A percentile compares a stretch with the other conserved stretches of the same genome.
These are phyloP conservation scores for Colletotrichum sp. DNA, from an alignment of 2,329 filamentous ascomycete genomes.

Conservation along the genomic window DNA sequence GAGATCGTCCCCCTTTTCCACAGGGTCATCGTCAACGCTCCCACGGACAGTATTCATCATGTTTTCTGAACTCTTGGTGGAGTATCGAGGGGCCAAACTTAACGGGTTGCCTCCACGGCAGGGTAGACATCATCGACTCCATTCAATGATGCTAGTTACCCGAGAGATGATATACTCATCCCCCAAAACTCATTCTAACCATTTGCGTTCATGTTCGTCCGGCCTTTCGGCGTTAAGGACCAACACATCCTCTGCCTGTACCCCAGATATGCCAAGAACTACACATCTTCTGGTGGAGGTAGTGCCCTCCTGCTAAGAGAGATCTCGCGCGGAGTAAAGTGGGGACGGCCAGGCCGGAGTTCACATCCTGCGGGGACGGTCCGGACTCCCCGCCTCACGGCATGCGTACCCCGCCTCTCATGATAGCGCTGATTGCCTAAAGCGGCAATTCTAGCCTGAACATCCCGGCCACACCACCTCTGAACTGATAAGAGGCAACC, in stretches of 20 bases:
- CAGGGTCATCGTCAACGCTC: background rate
- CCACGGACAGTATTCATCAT: background rate
- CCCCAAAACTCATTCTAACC: background rate
- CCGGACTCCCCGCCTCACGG: background rate
- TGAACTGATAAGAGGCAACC: background rate
- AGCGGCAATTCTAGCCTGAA: background rate
- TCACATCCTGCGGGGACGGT: background rate
- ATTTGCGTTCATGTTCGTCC: background rate
- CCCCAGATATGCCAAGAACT: background rate
- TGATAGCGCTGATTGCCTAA: background rate
- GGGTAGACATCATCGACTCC: too few species aligned
- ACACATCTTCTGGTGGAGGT: background rate
- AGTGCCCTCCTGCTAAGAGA: background rate
- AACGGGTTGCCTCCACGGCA: background rate
- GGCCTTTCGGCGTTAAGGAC: background rate
- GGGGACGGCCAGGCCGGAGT: background rate
- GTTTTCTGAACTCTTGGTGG: background rate
- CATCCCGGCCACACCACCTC: background rate
- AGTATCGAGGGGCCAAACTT: background rate
- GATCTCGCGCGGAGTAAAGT: background rate
- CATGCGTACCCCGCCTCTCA: background rate
- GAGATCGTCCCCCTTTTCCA: background rate
- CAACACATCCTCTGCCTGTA: background rate
- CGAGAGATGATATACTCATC: background rate
- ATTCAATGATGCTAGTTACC: background rate